Base-by-base conservation (phyloP, 495 filamentous ascomycete genomes). In the Podospora fimiseda region DNA sequence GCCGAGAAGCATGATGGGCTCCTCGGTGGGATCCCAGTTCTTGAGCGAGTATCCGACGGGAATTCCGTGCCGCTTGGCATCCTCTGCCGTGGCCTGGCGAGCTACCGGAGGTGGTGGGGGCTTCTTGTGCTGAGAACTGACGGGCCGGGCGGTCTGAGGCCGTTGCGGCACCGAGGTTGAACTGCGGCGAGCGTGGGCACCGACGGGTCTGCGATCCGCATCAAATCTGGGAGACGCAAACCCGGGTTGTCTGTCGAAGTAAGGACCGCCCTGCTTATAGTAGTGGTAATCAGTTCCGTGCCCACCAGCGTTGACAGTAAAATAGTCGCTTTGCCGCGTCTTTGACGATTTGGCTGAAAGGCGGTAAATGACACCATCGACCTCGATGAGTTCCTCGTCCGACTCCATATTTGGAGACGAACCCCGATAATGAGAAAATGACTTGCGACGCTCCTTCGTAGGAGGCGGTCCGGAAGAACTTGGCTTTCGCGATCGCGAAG, bases 11-110 rank as follows among this genome's bases (percentile, higher is more conserved):
- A 95, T 83, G 68, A 98, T 95, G 27, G 93, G 73, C 59, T 89
- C 88, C 70, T 96, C 90, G 41, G 83, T 84, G 1, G 91, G 92
- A 65, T 97, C 94, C 93, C 93, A 99, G 78, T 99, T 96, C 75
- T 97, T 96, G 71, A 90, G 81, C 30, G 88, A 95, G 73, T 95
- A 99, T 43, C 95, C 93, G 1, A 84, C 68, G 2, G 93, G 94
- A 53, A 99, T 96, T 45, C 82, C 80, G 51, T 88, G 87, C 53
- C 78, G 79, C 63, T 80, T 80, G 56, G 89, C 89, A 67, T 96
- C 90, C 39, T 80, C 86, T 65, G 89, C 88, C 50, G 90, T 95
- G 50, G 94, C 92, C 70, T 84, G 81, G 48, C 81, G 77, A n/a
- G 60, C 36, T 11, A 60, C 48, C 16, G 65, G 55, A 8, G 66